Base-by-base conservation (phyloP, 768 basidiomycete genomes). In the Lentinula detonsa region DNA sequence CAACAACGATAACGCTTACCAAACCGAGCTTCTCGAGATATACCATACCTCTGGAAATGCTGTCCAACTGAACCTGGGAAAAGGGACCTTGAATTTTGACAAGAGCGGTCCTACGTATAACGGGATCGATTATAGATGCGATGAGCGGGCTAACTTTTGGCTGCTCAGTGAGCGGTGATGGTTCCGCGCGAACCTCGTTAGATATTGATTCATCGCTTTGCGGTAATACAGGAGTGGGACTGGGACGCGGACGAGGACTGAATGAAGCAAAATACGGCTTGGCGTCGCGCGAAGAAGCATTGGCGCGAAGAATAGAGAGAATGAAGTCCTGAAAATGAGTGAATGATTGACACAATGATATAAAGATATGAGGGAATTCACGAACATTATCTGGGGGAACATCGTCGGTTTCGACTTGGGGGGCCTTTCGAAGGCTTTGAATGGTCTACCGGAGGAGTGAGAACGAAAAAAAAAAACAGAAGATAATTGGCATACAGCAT, bases 61-160 rank as follows among this genome's bases (percentile, higher is more conserved):
- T 95, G 65, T 96, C 92, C 61, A 98, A 85, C 68, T 98, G 97
- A 7, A 86, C 81, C 73, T 96, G 90, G 9, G 86, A 90, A 70
- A 98, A 98, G 2, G 97, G 97, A 9, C 95, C 94, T 72, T 98
- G 97, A 2, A 98, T 77, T 75, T 98, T 98, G 66, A 99, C 95
- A 15, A 99, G 85, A 4, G 95, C 94, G 0, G 97, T 96, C 57
- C 93, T 88, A 48, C 86, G 83, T 61, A 85, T 77, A 57, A 91
- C 84, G 5, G 95, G 95, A 68, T 95, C 80, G n/a, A 95, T 78
- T 65, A 91, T 87, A n/a, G 87, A 86, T 5, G 84, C 81, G 62
- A 90, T 74, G 65, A 89, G 77, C 7, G 81, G 83, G 62, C 76
- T 85, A 7, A 80, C 77, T 64, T 78, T 77, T 8, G 75, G 68